Evolutionary conservation across 306 rosid species (phyloP), one percentile per base, ranked within the genome.

Genomic region (Quercus mongolica): DNA sequence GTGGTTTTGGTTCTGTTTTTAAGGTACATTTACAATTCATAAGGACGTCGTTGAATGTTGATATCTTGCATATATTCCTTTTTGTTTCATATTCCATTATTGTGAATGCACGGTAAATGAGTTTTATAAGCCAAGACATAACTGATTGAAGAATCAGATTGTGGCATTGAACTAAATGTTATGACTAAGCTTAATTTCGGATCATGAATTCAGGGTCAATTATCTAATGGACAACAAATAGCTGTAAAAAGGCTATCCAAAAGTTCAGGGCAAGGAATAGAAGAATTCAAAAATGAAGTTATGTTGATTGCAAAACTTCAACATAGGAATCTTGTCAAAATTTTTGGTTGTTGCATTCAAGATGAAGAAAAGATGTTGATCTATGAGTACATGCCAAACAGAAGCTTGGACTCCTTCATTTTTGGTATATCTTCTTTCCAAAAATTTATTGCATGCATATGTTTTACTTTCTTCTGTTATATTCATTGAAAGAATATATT

Each of bases 301-400:
- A 5, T 77, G 15, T 69, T 83, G 76, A 80, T 86, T 19, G 73
- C 83, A 30, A 83, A 86, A 9, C 85, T 83, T 74, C 89, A 86
- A 51, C 87, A 86, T 38, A 75, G 86, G 74, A 83, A 77, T 51
- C 89, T 86, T 38, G 85, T 86, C 46, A 80, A 20, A 44, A 79
- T 86, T 56, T 8, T 82, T 78, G 89, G 85, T 13, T 86, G 74
- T 83, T 83, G 81, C n/a, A 49, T 83, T 55, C 61, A 80, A 6
- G 61, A 64, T 0, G 83, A 83, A 4, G 89, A 83, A 75, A 86
- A 81, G 69, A 33, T 86, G 35, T 73, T 83, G 19, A 30, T 86
- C 15, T 86, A 83, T 44, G 89, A 86, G 79, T 83, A 76, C 76
- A 83, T 83, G 89, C 70, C 82, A n/a, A 86, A 86, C 69, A 77